Conservation (phyloP, 2,329 filamentous ascomycete species). For the Colletotrichum sp. region DNA sequence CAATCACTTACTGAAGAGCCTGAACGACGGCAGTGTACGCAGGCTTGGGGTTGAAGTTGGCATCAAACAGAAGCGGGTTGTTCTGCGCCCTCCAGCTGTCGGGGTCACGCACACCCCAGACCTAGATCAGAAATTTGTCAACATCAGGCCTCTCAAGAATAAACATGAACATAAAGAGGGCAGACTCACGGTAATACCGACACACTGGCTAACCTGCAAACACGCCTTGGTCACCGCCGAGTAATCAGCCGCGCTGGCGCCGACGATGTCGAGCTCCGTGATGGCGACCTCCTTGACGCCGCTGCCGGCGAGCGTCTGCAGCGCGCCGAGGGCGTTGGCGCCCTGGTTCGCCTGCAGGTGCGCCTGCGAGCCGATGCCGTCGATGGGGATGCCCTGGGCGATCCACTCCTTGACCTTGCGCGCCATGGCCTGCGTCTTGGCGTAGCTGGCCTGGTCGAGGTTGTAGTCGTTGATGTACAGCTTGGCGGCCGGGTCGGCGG, state of each 20-base stretch:
- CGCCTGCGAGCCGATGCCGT: constrained; percentile 67
- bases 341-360: constrained; percentile 56
- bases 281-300: constrained; percentile 63
- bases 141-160: constrained; percentile 35
- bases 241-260: constrained; percentile 61
- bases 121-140: constrained; percentile 68
- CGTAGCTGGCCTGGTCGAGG: constrained; percentile 63
- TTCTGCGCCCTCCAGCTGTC: constrained; percentile 57
- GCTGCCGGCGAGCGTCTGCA: constrained; percentile 56
- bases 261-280: constrained; percentile 72
- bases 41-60: constrained; percentile 54
- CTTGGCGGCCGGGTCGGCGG: constrained; percentile 69
- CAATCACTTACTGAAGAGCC: constrained; percentile 26
- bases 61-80: constrained; percentile 60
- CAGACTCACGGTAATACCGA: constrained; percentile 60
- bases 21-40: constrained; percentile 53
- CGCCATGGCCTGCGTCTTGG: constrained; percentile 64
- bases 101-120: constrained; percentile 60
- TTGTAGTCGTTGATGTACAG: constrained; percentile 81
- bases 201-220: constrained; percentile 61
- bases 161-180: background rate
- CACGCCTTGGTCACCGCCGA: constrained; percentile 64
- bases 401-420: constrained; percentile 68
- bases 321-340: constrained; percentile 48
- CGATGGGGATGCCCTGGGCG: constrained; percentile 65